Base-by-base conservation (phyloP, 768 basidiomycete genomes). In the Russula abietina region DNA sequence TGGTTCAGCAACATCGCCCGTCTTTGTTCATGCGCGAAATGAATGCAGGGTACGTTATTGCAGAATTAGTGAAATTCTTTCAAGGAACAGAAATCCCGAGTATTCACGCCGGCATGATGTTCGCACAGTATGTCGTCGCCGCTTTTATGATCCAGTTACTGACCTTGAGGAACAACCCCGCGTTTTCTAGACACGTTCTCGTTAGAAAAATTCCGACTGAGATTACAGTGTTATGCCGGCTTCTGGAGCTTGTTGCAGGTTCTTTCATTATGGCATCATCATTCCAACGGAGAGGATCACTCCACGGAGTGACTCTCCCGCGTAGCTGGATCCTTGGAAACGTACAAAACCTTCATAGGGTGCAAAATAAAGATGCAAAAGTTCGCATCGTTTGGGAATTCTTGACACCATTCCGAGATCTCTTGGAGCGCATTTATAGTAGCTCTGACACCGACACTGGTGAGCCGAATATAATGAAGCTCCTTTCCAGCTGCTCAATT, bases 301-400 rank as follows among this genome's bases (percentile, higher is more conserved):
- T 41, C 32, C 54, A 61, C 24, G 53, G 50, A 17, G 41, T 61
- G 16, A 57, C 52, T 33, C 62, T 65, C 32, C 69, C 69, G 5
- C 65, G 62, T 8, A 67, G 68, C 55, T 69, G 66, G 69, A 51
- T 69, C 24, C 52, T 69, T 19, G 55, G 55, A 30, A 48, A 62
- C 30, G 9, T 61, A 22, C 58, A 54, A 4, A 55, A 57, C 4
- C 30, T 57, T 2, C 8, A 64, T 6, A 61, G 45, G n/a, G 55
- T 67, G 14, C 46, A 55, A 45, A 57, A 57, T n/a, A 66, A 65
- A 28, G 48, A 46, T 12, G 50, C 49, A 2, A 16, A 39, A 9
- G 0, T 17, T 17, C 0, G 9, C n/a, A 1, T n/a, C 1, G 46
- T 33, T 22, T 43, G 46, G 53, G 22, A 24, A 7, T 49, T 62